Percentiles rank a stretch among this genome's conserved stretches.
Evolutionary conservation across 805 yeast genomes (phyloP).

Genomic region (Pichia eremophila): DNA sequence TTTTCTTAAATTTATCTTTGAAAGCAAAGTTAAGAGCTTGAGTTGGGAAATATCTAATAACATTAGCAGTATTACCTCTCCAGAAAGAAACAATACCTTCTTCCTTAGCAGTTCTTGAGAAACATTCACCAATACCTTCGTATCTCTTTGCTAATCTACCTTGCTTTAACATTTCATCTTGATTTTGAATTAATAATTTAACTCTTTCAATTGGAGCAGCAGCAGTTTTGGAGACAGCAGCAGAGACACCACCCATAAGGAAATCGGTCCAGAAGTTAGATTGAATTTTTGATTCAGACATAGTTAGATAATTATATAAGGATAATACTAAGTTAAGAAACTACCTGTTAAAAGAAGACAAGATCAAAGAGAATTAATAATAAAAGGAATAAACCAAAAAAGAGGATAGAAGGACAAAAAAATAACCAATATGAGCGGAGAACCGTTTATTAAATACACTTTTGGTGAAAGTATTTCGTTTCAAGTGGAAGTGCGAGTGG

Average conservation of each 20-base stretch:
- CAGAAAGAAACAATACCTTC: constrained; percentile 93
- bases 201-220: constrained; percentile 98
- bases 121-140: constrained; percentile 88
- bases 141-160: constrained; percentile 84
- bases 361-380: background rate
- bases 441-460: background rate
- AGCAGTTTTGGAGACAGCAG: constrained; percentile 95
- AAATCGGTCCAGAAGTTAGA: constrained; percentile 55
- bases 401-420: background rate
- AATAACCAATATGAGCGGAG: background rate
- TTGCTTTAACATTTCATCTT: constrained; percentile 96
- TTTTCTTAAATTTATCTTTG: constrained; percentile 92
- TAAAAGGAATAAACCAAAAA: background rate
- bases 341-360: background rate
- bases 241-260: constrained; percentile 98
- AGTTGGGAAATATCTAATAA: constrained; percentile 98
- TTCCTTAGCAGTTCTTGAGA: constrained; percentile 86
- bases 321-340: background rate
- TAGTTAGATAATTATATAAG: constrained; percentile 10
- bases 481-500: background rate
- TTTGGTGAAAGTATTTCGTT: background rate
- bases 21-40: constrained; percentile 97
- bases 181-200: constrained; percentile 92
- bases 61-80: constrained; percentile 99
- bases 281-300: constrained; percentile 25